These are phyloP conservation scores for Datura wrightii DNA, from an alignment of 257 asterid species.

Conservation along the genomic window DNA sequence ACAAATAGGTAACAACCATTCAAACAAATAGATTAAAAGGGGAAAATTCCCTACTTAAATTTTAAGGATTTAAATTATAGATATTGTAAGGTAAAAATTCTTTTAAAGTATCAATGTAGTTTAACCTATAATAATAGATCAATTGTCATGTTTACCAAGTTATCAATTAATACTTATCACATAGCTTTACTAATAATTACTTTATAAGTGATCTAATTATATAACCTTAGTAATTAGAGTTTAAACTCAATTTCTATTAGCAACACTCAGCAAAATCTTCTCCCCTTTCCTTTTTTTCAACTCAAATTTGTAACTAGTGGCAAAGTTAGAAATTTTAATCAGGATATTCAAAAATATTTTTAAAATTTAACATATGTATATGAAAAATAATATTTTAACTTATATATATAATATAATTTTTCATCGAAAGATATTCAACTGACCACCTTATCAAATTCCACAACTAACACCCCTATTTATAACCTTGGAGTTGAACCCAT, in stretches of 20 bases:
- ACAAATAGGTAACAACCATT: no score
- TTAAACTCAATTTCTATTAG: not conserved
- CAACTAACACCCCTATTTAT: no score
- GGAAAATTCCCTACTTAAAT: not conserved
- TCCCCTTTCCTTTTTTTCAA: not conserved
- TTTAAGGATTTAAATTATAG: not conserved
- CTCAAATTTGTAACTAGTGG: not conserved
- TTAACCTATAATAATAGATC: not conserved
- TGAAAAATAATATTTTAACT: no score
- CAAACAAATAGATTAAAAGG: no score
- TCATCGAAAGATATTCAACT: no score
- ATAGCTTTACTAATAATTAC: not conserved
- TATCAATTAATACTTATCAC: not conserved
- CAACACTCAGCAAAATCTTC: not conserved
- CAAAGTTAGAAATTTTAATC: no score
- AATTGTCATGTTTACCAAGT: not conserved
- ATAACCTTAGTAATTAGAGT: not conserved
- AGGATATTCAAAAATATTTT: no score
- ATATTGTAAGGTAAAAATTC: not conserved
- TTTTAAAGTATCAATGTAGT: not conserved
- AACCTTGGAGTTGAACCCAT: no score
- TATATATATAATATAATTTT: no score
- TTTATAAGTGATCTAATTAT: no score
- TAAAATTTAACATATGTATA: no score
- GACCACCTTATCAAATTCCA: no score